Evolutionary conservation across 2,329 filamentous ascomycete species (phyloP).

Genomic region (Pseudocercospora macadamiae): DNA sequence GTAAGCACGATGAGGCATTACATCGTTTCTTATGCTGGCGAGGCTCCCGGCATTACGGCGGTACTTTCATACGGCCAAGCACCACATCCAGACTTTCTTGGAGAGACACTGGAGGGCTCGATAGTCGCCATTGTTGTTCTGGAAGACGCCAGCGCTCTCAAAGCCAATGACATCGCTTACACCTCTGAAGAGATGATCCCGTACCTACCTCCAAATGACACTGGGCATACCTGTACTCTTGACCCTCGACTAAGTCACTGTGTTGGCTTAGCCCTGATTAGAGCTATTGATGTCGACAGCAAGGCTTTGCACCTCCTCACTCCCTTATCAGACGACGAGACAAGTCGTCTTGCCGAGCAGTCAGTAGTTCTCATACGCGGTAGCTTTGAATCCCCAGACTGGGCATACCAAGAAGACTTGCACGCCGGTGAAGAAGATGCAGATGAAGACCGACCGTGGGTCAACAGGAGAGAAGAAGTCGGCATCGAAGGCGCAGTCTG

Average conservation of each 20-base stretch:
- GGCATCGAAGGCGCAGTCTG: constrained; percentile 39
- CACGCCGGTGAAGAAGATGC: constrained; percentile 38
- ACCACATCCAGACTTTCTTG: constrained; percentile 60
- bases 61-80: constrained; percentile 70
- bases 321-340: constrained; percentile 51
- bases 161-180: constrained; percentile 36
- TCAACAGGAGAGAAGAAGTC: constrained; percentile 29
- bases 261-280: constrained; percentile 69
- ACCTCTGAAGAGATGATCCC: constrained; percentile 62
- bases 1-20: constrained; percentile 63
- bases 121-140: constrained; percentile 68
- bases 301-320: constrained; percentile 67
- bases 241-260: constrained; percentile 63
- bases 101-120: constrained; percentile 70
- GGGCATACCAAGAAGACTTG: constrained; percentile 70
- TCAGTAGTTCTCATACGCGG: constrained; percentile 68
- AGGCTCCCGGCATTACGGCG: constrained; percentile 60
- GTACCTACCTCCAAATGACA: constrained; percentile 60
- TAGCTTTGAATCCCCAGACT: constrained; percentile 68
- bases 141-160: constrained; percentile 15
- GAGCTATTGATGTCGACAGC: constrained; percentile 64
- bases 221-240: constrained; percentile 52
- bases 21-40: constrained; percentile 62
- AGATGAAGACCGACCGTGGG: constrained; percentile 33
- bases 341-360: constrained; percentile 22